These are phyloP conservation scores for Endothia cerciana DNA, from an alignment of 2,329 filamentous ascomycete genomes.

Conservation along the genomic window DNA sequence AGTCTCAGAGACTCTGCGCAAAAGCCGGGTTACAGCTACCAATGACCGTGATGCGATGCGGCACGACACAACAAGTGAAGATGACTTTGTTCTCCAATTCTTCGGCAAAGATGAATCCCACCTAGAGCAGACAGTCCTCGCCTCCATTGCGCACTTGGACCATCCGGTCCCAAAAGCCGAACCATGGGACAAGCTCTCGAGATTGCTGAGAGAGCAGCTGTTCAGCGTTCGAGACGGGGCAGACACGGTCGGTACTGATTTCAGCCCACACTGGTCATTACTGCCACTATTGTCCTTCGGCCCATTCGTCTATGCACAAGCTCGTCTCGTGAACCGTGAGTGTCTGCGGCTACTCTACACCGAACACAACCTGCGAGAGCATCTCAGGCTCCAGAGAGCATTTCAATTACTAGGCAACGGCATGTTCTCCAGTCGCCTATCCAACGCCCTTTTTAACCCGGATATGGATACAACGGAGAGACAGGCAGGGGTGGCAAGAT, in stretches of 20 bases:
- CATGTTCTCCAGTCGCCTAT: conserved; percentile 77
- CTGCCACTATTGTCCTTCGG: conserved; percentile 74
- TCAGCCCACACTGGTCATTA: conserved; percentile 61
- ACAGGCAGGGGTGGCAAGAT: conserved; percentile 67
- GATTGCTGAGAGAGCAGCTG: conserved; percentile 46
- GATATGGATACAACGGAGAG: conserved; percentile 80
- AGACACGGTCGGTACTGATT: conserved; percentile 33
- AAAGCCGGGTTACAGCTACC: conserved; percentile 9
- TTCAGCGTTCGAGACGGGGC: conserved; percentile 32
- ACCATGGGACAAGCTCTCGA: conserved; percentile 43
- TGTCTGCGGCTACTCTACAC: conserved; percentile 77
- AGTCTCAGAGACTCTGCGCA: conserved; percentile 40
- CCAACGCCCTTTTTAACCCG: conserved; percentile 82
- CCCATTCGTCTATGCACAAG: conserved; percentile 74
- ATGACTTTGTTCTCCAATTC: conserved; percentile 43
- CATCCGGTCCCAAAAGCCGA: conserved; percentile 37
- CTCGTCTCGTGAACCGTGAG: conserved; percentile 75
- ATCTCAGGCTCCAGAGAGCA: conserved; percentile 74
- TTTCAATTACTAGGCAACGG: conserved; percentile 88
- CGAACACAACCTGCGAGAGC: conserved; percentile 70
- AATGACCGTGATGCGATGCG: neutral
- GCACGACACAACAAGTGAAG: neutral
- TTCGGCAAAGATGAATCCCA: conserved; percentile 53
- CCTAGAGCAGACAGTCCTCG: conserved; percentile 52
- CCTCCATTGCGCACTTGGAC: conserved; percentile 54